Evolutionary conservation across 805 yeast genomes (phyloP).

Genomic region (Yarrowia sp.): DNA sequence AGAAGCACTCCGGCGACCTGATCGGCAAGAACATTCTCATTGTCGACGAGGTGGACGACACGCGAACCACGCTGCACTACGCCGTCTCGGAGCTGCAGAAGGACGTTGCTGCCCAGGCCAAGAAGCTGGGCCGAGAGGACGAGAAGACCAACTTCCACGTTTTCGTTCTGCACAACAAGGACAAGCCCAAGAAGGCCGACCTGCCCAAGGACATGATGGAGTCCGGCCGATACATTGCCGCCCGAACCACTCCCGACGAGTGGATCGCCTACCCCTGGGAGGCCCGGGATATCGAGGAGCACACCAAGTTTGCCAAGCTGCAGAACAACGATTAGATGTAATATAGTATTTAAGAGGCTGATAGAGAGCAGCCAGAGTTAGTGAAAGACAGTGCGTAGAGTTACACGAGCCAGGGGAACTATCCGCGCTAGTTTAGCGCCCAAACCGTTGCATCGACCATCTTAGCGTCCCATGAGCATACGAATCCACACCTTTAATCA

Average conservation of each 20-base stretch:
- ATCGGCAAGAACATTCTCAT: conserved; percentile 79
- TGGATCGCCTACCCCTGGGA: conserved; percentile 96
- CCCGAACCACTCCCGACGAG: conserved; percentile 67
- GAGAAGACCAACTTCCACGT: conserved; percentile 68
- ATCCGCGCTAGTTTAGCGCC: too few relatives aligned
- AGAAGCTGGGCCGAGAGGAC: conserved; percentile 53
- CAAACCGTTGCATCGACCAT: too few relatives aligned
- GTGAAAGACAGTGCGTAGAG: too few relatives aligned
- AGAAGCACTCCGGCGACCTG: conserved; percentile 66
- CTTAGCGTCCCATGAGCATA: too few relatives aligned
- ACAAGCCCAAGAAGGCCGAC: conserved; percentile 75
- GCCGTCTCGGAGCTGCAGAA: conserved; percentile 74
- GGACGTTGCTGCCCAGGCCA: conserved; percentile 61
- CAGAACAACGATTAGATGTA: conserved; percentile 25
- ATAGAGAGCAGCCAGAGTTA: too few relatives aligned
- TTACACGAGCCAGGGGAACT: too few relatives aligned
- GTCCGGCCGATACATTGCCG: conserved; percentile 67
- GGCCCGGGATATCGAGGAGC: conserved; percentile 74
- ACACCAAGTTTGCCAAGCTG: conserved; percentile 44
- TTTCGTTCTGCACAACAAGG: conserved; percentile 81
- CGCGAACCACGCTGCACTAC: conserved; percentile 84
- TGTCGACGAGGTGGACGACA: conserved; percentile 90
- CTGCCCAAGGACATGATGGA: conserved; percentile 62
- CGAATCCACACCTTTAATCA: too few relatives aligned
- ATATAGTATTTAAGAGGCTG: conserved; percentile 17